Percentiles rank a stretch among this genome's conserved stretches.
phyloP scores from a whole-genome alignment of 805 yeast species.

The Myxozyma neglecta region DNA sequence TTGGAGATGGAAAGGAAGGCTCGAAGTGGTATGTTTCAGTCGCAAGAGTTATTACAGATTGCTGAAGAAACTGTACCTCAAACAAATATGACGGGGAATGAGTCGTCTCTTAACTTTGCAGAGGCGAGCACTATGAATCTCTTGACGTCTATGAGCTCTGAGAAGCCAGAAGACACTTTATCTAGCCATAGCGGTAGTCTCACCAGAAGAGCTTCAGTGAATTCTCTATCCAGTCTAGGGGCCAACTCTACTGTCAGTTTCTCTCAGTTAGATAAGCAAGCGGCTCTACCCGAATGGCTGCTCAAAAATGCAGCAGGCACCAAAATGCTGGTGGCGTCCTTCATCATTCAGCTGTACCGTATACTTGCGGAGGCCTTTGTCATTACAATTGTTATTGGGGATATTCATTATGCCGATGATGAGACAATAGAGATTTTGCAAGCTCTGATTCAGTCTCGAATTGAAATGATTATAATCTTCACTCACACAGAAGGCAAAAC shows the following conservation, averaged over 20 bases:
- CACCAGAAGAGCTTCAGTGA: not conserved
- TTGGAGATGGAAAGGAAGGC: conserved; percentile 7
- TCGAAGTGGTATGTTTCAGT: not conserved
- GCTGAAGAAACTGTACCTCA: conserved; percentile 5
- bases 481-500: conserved; percentile 15
- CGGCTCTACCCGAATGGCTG: not conserved
- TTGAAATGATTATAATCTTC: conserved; percentile 25
- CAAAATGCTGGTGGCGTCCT: conserved; percentile 21
- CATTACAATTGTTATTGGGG: conserved; percentile 24
- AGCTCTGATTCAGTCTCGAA: conserved; percentile 16
- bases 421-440: conserved; percentile 26
- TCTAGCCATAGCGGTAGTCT: conserved; percentile 9
- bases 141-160: not conserved
- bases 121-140: not conserved
- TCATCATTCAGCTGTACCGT: conserved; percentile 16
- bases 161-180: not conserved
- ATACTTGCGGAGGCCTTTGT: conserved; percentile 23
- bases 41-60: conserved; percentile 2
- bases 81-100: not conserved
- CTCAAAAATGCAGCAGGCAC: conserved; percentile 23
- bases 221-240: not conserved
- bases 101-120: not conserved
- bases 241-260: not conserved
- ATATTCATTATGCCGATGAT: conserved; percentile 29
- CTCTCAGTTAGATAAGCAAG: not conserved